Base-by-base conservation (phyloP, 345 rosid genomes). In the Salix dunnii region DNA sequence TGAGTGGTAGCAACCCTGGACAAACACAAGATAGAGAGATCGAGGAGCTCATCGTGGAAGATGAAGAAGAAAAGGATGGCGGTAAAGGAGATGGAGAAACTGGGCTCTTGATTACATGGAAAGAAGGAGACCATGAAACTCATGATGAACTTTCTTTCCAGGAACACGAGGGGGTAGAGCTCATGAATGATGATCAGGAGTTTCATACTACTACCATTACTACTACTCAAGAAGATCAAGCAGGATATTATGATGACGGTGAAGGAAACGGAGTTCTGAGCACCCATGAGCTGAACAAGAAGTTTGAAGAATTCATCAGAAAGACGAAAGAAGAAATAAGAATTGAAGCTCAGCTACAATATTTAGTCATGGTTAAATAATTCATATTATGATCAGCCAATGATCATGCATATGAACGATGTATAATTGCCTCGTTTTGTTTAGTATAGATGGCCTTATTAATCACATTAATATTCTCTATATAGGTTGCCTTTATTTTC, bases 221-320 rank as follows among this genome's bases (percentile, higher is more conserved):
- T 11, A 9, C 43, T 31, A 6, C 18, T 31, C 21, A 55, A 64
- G 71, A 67, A 68, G 72, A 72, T 18, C 77, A 70, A 13, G 82
- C 77, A 74, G 85, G 80, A 69, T 72, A 61, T 2, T 31, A 80
- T 7, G 83, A 72, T 30, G 87, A 81, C 25, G 79, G 55, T 49
- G 81, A 70, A 35, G 17, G 66, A 55, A 82, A 79, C 69, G 89
- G 74, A 43, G 61, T 66, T 83, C 16, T 91, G 74, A 90, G 85
- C 53, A 86, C 86, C 40, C 96, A 90, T 55, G 97, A 92, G 7
- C 68, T 95, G 68, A 91, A 91, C 85, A 91, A 87, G 84, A 95
- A 85, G 71, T 91, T 93, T 55, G 99, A 95, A 20, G 99, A 95
- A 73, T 95, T 95, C 74, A 95, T 95, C 5, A 89, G 91, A 70